Conservation (phyloP, 768 basidiomycete genomes). For the Leccinum aurantiacum region DNA sequence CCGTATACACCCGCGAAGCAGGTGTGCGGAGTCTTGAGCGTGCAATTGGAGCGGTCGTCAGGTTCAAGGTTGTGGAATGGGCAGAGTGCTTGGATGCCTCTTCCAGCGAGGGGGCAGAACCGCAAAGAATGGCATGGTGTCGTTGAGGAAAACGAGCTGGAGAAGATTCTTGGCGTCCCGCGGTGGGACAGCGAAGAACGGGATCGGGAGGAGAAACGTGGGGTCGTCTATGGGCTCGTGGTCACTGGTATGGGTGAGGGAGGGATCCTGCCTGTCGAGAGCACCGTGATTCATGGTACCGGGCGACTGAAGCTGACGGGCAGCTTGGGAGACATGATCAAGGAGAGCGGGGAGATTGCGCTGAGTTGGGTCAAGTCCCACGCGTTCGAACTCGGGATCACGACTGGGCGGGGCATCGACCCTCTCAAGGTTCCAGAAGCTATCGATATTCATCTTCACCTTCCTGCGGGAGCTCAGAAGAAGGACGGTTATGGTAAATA, state of each 20-base stretch:
- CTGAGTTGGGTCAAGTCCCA: conserved; percentile 91
- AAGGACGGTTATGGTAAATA: conserved; percentile 63
- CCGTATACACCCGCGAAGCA: conserved; percentile 84
- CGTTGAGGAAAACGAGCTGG: conserved; percentile 72
- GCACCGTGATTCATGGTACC: conserved; percentile 70
- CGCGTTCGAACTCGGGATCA: conserved; percentile 78
- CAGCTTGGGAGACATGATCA: conserved; percentile 88
- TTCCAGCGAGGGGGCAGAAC: conserved; percentile 18
- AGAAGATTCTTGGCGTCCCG: conserved; percentile 78
- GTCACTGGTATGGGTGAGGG: conserved; percentile 90
- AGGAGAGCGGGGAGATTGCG: conserved; percentile 87
- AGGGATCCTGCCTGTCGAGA: conserved; percentile 83
- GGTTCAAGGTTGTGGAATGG: conserved; percentile 92
- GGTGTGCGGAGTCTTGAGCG: conserved; percentile 91
- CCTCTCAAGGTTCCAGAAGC: conserved; percentile 70
- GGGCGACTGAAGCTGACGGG: conserved; percentile 80
- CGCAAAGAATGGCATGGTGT: conserved; percentile 51
- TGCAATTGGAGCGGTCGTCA: conserved; percentile 73
- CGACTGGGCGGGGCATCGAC: conserved; percentile 65
- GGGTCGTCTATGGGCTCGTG: conserved; percentile 83
- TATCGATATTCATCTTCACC: conserved; percentile 85
- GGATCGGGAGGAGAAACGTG: conserved; percentile 69
- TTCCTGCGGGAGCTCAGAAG: conserved; percentile 88
- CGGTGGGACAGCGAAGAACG: conserved; percentile 79
- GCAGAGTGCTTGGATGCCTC: conserved; percentile 52